These are phyloP conservation scores for Coniochaeta prunicola DNA, from an alignment of 2,329 filamentous ascomycete species.

Conservation along the genomic window DNA sequence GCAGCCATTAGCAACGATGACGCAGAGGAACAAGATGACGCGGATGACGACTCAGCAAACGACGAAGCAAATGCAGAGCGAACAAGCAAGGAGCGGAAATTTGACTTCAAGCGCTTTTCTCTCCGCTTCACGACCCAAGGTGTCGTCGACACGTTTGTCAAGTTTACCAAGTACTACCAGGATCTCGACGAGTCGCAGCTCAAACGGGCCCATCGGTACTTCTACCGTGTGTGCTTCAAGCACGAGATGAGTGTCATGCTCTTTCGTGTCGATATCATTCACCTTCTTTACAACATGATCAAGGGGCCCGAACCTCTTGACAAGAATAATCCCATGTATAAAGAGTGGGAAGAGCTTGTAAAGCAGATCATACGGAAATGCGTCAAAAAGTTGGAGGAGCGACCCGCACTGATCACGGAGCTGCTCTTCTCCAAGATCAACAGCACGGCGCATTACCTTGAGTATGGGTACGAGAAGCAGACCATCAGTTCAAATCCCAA, in stretches of 20 bases:
- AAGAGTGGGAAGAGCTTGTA: conserved; percentile 86
- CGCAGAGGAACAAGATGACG: conserved; percentile 36
- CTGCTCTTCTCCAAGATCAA: conserved; percentile 92
- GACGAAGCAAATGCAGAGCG: conserved; percentile 65
- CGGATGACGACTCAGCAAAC: conserved; percentile 62
- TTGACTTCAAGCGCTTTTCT: conserved; percentile 83
- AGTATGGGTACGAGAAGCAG: conserved; percentile 84
- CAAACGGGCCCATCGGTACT: conserved; percentile 87
- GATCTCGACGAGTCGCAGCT: conserved; percentile 75
- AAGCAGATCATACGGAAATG: conserved; percentile 78
- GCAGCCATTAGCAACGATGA: conserved; percentile 23
- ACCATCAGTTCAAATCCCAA: conserved; percentile 55
- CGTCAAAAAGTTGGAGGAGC: conserved; percentile 75
- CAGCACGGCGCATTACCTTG: conserved; percentile 75
- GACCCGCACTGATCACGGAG: conserved; percentile 80
- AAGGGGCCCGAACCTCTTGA: conserved; percentile 78
- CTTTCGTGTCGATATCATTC: conserved; percentile 84
- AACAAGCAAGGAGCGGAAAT: conserved; percentile 76
- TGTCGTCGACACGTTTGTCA: conserved; percentile 82
- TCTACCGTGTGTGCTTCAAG: conserved; percentile 92
- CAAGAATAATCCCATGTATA: conserved; percentile 57
- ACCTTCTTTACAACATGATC: conserved; percentile 83
- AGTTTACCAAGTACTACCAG: conserved; percentile 70
- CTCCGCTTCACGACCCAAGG: conserved; percentile 75
- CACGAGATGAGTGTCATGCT: conserved; percentile 84